These are phyloP conservation scores for Nothomitra cinnamomea DNA, from an alignment of 2,329 filamentous ascomycete species.

Conservation along the genomic window DNA sequence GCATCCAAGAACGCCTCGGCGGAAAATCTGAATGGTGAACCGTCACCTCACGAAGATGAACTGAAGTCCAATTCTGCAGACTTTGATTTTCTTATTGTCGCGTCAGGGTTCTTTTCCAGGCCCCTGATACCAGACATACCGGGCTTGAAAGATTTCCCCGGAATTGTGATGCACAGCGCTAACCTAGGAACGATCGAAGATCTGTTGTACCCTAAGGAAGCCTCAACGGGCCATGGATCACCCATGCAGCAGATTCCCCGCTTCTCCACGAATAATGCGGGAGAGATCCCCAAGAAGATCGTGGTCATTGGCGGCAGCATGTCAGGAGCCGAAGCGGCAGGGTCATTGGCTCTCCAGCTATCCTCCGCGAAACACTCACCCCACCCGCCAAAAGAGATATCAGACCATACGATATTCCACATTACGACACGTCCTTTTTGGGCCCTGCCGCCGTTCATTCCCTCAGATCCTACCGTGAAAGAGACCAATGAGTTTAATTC, in stretches of 20 bases:
- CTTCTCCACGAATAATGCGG: background rate
- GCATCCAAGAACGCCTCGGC: no score
- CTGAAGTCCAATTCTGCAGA: background rate
- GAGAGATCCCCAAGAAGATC: slow-evolving; percentile 32
- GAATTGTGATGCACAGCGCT: slow-evolving; percentile 51
- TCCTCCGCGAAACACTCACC: slow-evolving; percentile 45
- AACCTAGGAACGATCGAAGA: slow-evolving; percentile 38
- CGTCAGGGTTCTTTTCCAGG: slow-evolving; percentile 60
- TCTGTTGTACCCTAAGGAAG: slow-evolving; percentile 11
- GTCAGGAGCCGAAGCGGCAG: slow-evolving; percentile 64
- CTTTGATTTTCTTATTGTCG: slow-evolving; percentile 58
- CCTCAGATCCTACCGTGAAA: slow-evolving; percentile 11
- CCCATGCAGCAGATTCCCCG: background rate
- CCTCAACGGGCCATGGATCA: background rate
- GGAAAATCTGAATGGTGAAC: background rate
- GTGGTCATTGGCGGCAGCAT: slow-evolving; percentile 67
- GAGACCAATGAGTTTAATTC: slow-evolving; percentile 18
- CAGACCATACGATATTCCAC: slow-evolving; percentile 44
- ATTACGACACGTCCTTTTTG: slow-evolving; percentile 54
- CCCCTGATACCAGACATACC: slow-evolving; percentile 33
- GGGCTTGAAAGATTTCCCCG: slow-evolving; percentile 16
- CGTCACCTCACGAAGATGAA: background rate
- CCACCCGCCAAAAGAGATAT: slow-evolving; percentile 14
- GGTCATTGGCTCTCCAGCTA: slow-evolving; percentile 52
- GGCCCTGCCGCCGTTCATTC: slow-evolving; percentile 43